Conservation (phyloP, 2,329 filamentous ascomycete species). For the Cladosporium sp. region DNA sequence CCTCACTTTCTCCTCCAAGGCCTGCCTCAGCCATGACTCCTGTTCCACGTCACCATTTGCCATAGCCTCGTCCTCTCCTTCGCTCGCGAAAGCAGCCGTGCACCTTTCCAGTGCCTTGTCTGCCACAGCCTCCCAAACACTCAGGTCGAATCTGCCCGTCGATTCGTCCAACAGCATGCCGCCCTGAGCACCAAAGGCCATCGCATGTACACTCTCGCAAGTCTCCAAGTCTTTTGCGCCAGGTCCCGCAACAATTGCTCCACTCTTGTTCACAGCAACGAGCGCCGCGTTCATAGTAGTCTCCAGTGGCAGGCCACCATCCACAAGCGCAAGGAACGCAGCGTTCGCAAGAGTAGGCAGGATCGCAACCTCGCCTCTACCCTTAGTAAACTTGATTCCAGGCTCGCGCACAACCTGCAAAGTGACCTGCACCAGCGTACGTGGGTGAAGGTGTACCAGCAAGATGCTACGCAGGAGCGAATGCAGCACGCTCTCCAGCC, state of each 20-base stretch:
- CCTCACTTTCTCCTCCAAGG: conserved; percentile 42
- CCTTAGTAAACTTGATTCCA: conserved; percentile 57
- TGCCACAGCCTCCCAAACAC: conserved; percentile 73
- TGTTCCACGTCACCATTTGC: conserved; percentile 35
- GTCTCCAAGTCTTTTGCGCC: conserved; percentile 61
- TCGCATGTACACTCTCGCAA: conserved; percentile 74
- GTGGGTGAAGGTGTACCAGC: conserved; percentile 72
- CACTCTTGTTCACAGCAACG: conserved; percentile 53
- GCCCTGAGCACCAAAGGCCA: conserved; percentile 74
- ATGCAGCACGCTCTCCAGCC: conserved; percentile 76
- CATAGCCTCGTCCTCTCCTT: conserved; percentile 42
- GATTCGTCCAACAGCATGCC: conserved; percentile 78
- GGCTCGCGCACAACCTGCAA: conserved; percentile 61
- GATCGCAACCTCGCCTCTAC: conserved; percentile 68
- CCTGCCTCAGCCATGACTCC: conserved; percentile 43
- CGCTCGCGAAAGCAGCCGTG: conserved; percentile 45
- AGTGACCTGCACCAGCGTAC: conserved; percentile 76
- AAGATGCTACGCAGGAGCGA: conserved; percentile 72
- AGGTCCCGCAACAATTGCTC: conserved; percentile 50
- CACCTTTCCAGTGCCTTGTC: conserved; percentile 67
- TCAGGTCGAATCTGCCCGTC: conserved; percentile 72
- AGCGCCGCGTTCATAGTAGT: conserved; percentile 68
- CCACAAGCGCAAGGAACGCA: conserved; percentile 73
- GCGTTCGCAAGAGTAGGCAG: conserved; percentile 83
- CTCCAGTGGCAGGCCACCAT: conserved; percentile 77